Base-by-base conservation (phyloP, 805 yeast species). In the Ogataea pilisensis region DNA sequence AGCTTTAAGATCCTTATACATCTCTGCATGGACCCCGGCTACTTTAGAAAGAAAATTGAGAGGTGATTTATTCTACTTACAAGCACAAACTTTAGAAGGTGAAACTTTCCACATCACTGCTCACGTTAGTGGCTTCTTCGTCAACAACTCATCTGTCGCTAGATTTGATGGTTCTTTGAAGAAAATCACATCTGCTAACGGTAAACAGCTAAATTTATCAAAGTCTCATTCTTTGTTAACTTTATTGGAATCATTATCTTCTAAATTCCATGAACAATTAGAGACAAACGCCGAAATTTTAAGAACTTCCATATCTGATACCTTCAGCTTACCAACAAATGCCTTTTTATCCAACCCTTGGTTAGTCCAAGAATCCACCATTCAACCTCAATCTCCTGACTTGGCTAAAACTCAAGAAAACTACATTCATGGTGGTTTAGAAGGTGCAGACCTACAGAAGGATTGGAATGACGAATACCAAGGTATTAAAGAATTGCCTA, bases 381-480 rank as follows among this genome's bases (percentile, higher is more conserved):
- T 34, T 5, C 37, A 47, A 25, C 24, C 24, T n/a, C 38, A 47
- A 27, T 20, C 26, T 13, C 77, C 88, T 5, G 95, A 86, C 54
- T 54, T 74, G 36, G 75, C 80, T 19, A 70, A 82, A 48, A 61
- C 80, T 26, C 93, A 85, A 64, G 65, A 72, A 38, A 75, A 63
- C 46, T 68, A 68, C 37, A 64, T 80, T 33, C 53, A 63, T 32
- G 74, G 76, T 48, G 85, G 85, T 29, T 69, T 73, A 19, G 84
- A 78, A 48, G 84, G 81, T 31, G 72, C 75, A 22, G 81, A 75
- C 37, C 58, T 65, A 17, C 63, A 66, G 31, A 82, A 82, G 54
- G 96, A 91, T 54, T 90, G 95, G 85, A 89, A 89, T 60, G 95
- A 85, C 50, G 97, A 93, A 53, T 80, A 80, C 56, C 98, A 93